These are phyloP conservation scores for Hylodesmum podocarpum DNA, from an alignment of 306 rosid genomes.

Conservation along the genomic window DNA sequence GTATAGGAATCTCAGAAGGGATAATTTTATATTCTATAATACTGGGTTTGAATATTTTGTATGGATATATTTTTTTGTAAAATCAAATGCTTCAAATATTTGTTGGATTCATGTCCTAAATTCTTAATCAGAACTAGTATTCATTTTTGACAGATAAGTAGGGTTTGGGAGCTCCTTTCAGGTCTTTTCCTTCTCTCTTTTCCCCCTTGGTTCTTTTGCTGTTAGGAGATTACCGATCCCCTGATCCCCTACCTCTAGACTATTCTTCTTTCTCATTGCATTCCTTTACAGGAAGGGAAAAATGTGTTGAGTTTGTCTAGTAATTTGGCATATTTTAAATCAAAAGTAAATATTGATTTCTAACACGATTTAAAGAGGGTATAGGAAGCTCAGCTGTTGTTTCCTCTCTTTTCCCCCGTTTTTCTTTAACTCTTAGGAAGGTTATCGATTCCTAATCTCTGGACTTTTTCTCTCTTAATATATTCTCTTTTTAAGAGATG, in stretches of 20 bases:
- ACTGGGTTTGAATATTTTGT: neutral
- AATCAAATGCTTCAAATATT: neutral
- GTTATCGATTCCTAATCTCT: neutral
- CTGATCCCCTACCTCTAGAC: neutral
- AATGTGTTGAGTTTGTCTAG: neutral
- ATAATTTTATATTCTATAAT: neutral
- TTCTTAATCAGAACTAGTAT: neutral
- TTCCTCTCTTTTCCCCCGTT: neutral
- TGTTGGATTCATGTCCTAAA: neutral
- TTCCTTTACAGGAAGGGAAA: neutral
- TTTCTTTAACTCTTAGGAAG: neutral
- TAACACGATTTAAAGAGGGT: constrained; percentile 1
- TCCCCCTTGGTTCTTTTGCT: neutral
- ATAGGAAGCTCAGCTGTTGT: neutral
- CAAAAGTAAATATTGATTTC: neutral
- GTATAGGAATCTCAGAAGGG: neutral
- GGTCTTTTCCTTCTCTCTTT: neutral
- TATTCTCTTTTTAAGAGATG: neutral
- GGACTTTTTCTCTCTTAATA: neutral
- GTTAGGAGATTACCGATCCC: neutral
- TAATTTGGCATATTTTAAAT: neutral
- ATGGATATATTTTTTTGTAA: neutral
- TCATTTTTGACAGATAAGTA: neutral
- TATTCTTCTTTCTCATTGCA: neutral
- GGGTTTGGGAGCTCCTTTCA: neutral